Base-by-base conservation (phyloP, 2,329 filamentous ascomycete species). In the Aspergillus udagawae region DNA sequence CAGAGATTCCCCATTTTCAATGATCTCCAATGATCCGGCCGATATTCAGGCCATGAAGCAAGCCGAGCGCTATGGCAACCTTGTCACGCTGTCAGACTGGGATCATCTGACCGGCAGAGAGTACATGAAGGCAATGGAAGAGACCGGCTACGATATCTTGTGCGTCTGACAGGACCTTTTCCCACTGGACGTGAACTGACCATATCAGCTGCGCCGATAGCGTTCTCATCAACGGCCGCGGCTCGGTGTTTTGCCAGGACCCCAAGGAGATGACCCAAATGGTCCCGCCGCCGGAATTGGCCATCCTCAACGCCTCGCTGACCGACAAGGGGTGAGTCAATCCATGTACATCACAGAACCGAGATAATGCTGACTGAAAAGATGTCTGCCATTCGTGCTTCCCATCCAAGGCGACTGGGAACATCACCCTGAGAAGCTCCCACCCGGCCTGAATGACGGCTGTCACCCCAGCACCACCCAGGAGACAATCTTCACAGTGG, bases 31-130 rank as follows among this genome's bases (percentile, higher is more conserved):
- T 14, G 64, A 77, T n/a, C 48, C 69, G 0, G 63, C 64, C 0
- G 71, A 80, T 7, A 62, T 79, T 3, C 51, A 65, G 1, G 75
- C 78, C 2, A 80, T 88, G 67, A 63, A 75, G 44, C 63, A 70
- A 7, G 84, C 85, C 6, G 83, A 82, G 61, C 64, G 70, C 3
- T 67, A 76, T 1, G 75, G 78, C 1, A 70, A 74, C 6, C 77
- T 82, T 0, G 58, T 87, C 5, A 62, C 85, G 4, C 67, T 87
- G 1, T 79, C 80, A 1, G 85, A 88, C 62, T 83, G 81, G 74
- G 79, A 78, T 17, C 81, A 85, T 58, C 73, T 82, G 12, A 82
- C 80, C 0, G 85, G 83, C 0, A 65, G 72, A 1, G 70, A 82
- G 51, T 79, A 76, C 51, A 66, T 68, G 48, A 63, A 60, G 1